These are phyloP conservation scores for Perilla frutescens DNA, from an alignment of 257 asterid genomes.

Conservation along the genomic window DNA sequence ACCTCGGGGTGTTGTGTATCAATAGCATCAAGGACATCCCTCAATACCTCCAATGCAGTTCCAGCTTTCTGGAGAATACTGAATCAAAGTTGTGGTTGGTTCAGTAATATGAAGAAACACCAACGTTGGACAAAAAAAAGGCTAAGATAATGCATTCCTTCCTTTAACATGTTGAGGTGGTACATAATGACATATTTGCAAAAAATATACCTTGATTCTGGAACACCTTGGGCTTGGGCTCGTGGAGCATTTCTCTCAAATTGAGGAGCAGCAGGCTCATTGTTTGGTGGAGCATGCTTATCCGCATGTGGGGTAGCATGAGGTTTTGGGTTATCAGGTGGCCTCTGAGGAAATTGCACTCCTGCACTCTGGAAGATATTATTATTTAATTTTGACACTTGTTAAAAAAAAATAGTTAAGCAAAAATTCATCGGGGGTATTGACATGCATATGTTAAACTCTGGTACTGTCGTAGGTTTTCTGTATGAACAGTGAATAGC, in stretches of 20 bases:
- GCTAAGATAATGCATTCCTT: slow-evolving; percentile 8
- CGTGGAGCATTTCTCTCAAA: slow-evolving; percentile 48
- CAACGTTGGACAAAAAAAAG: not conserved
- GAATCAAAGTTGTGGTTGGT: slow-evolving; percentile 30
- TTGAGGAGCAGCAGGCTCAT: slow-evolving; percentile 50
- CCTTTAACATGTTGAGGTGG: not conserved
- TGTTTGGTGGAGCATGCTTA: slow-evolving; percentile 48
- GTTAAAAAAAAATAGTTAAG: slow-evolving; percentile 1
- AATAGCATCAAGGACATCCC: slow-evolving; percentile 83
- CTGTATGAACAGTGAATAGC: not conserved
- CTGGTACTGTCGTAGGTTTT: slow-evolving; percentile 20
- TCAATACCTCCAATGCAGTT: slow-evolving; percentile 85
- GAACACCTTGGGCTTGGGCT: slow-evolving; percentile 50
- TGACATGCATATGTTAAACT: slow-evolving; percentile 1
- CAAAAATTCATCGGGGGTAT: not conserved
- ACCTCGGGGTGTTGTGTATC: slow-evolving; percentile 83
- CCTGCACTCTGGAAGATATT: slow-evolving; percentile 77
- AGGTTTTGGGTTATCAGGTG: slow-evolving; percentile 50
- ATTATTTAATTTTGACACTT: slow-evolving; percentile 28
- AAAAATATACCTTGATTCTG: slow-evolving; percentile 71
- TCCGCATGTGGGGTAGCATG: slow-evolving; percentile 46
- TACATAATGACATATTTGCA: slow-evolving; percentile 12
- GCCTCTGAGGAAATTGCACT: slow-evolving; percentile 84
- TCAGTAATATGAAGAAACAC: slow-evolving; percentile 27
- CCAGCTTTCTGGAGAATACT: slow-evolving; percentile 91